Evolutionary conservation across 805 yeast species (phyloP).

Genomic region (Candida morakotiae): DNA sequence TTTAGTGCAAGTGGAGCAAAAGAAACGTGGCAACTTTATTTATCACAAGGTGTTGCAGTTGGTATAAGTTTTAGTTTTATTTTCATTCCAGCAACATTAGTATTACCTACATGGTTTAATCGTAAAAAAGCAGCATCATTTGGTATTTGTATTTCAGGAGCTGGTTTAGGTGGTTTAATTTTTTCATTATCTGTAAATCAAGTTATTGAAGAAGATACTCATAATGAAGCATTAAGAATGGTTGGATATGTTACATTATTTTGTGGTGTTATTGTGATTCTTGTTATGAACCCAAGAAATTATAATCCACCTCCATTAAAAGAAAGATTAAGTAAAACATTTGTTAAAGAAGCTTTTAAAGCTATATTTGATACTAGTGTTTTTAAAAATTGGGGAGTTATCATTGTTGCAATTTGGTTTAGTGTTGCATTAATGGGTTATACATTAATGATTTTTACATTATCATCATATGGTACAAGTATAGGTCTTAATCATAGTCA

Average conservation of each 20-base stretch:
- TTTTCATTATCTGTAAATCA: slow-evolving; percentile 41
- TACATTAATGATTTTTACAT: slow-evolving; percentile 30
- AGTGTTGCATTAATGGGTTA: slow-evolving; percentile 35
- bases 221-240: slow-evolving; percentile 36
- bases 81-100: slow-evolving; percentile 40
- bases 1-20: slow-evolving; percentile 50
- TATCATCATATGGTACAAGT: slow-evolving; percentile 35
- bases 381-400: slow-evolving; percentile 20
- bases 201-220: slow-evolving; percentile 37
- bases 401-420: slow-evolving; percentile 29
- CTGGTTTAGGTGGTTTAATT: slow-evolving; percentile 50
- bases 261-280: slow-evolving; percentile 31
- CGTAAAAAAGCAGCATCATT: slow-evolving; percentile 41
- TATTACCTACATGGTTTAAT: slow-evolving; percentile 49
- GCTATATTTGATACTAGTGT: slow-evolving; percentile 33
- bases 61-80: slow-evolving; percentile 46
- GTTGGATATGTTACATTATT: slow-evolving; percentile 30
- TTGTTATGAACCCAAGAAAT: slow-evolving; percentile 45
- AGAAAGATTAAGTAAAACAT: slow-evolving; percentile 17
- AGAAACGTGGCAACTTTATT: slow-evolving; percentile 46
- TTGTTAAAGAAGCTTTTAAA: slow-evolving; percentile 19
- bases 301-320: slow-evolving; percentile 19
- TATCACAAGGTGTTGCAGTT: slow-evolving; percentile 49
- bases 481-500: slow-evolving; percentile 41
- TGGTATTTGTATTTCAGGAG: slow-evolving; percentile 46